phyloP scores from a whole-genome alignment of 176 grass and related monocot species.

The Oryza punctata region DNA sequence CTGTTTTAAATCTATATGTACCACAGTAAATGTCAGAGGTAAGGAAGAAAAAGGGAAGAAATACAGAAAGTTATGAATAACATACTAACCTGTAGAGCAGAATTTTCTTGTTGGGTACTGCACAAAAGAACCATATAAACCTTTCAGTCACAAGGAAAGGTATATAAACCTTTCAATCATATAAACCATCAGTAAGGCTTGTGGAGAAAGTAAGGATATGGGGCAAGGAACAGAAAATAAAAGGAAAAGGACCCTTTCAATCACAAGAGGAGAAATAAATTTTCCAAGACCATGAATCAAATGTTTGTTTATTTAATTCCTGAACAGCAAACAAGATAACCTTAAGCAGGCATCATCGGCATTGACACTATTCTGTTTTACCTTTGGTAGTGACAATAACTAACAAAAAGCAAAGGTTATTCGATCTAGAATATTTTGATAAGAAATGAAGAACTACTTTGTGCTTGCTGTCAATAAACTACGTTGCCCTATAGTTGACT shows the following conservation, averaged over 20 bases:
- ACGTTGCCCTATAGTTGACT: neutral
- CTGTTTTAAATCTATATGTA: neutral
- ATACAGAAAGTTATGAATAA: neutral
- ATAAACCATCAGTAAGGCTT: neutral
- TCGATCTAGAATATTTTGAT: neutral
- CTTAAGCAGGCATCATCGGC: neutral
- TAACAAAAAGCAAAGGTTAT: neutral
- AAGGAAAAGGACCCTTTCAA: neutral
- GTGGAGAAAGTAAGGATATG: neutral
- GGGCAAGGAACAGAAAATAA: neutral
- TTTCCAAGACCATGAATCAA: neutral
- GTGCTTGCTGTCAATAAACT: neutral
- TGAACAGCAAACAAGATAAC: neutral
- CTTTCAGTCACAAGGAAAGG: too few relatives aligned
- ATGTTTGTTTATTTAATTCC: neutral
- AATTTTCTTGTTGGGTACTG: neutral
- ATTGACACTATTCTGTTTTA: neutral
- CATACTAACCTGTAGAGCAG: neutral
- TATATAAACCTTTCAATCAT: too few relatives aligned
- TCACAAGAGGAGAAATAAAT: neutral
- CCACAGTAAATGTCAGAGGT: neutral
- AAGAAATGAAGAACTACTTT: conserved; percentile 17
- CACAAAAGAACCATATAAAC: neutral
- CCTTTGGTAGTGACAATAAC: neutral
- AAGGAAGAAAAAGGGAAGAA: neutral